A percentile compares a stretch with the other conserved stretches of the same genome.
Evolutionary conservation across 805 yeast genomes (phyloP).

Genomic region (Clavispora phyllophila): DNA sequence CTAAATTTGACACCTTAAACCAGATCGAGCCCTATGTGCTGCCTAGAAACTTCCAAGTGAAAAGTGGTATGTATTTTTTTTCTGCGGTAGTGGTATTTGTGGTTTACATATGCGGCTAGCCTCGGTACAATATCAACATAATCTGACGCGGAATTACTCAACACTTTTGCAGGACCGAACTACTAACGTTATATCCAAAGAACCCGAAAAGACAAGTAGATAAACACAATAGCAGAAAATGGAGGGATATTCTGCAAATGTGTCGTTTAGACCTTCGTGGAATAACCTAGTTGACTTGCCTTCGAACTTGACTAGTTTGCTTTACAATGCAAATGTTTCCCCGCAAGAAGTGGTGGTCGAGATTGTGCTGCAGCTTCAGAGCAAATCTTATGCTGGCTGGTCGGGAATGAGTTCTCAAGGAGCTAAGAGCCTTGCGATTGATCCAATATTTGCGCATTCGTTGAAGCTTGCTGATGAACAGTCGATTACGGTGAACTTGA

Average conservation of each 20-base stretch:
- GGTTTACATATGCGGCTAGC: neutral
- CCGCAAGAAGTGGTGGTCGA: slow-evolving; percentile 58
- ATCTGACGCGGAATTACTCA: neutral
- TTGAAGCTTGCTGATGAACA: slow-evolving; percentile 43
- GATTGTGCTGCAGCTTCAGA: slow-evolving; percentile 22
- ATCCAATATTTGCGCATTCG: slow-evolving; percentile 57
- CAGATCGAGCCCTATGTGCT: too few species aligned
- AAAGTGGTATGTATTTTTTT: neutral
- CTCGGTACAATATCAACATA: slow-evolving; percentile 1
- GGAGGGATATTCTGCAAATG: slow-evolving; percentile 32
- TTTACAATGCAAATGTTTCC: slow-evolving; percentile 48
- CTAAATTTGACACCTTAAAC: too few species aligned
- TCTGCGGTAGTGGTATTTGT: neutral
- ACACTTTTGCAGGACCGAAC: neutral
- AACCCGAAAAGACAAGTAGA: neutral
- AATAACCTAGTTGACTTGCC: slow-evolving; percentile 57
- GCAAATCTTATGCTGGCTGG: slow-evolving; percentile 55
- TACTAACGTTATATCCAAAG: neutral
- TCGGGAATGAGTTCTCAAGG: slow-evolving; percentile 46
- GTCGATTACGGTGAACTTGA: slow-evolving; percentile 37
- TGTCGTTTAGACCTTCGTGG: slow-evolving; percentile 30
- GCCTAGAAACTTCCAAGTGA: too few species aligned
- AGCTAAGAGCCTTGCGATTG: slow-evolving; percentile 49
- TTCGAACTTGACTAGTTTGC: slow-evolving; percentile 35
- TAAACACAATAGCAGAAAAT: slow-evolving; percentile 14